These are phyloP conservation scores for Phytopythium cucurbitacearum DNA, from an alignment of 352 stramenopile species.

Conservation along the genomic window DNA sequence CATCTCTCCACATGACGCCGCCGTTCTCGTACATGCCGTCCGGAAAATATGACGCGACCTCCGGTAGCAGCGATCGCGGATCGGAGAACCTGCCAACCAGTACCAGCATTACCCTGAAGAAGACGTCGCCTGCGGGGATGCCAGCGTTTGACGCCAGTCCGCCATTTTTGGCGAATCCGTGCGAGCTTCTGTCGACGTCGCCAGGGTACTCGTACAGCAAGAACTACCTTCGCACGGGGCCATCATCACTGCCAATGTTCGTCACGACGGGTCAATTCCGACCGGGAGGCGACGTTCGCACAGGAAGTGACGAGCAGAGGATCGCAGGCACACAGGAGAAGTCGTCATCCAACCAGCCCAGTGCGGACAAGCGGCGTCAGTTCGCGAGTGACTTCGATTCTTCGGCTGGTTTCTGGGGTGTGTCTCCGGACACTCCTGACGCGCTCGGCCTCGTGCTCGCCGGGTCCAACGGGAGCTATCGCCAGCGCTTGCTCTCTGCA, in stretches of 20 bases:
- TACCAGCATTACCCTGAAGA: slow-evolving; percentile 3
- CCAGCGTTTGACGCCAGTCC: slow-evolving; percentile 43
- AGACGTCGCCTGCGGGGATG: slow-evolving; percentile 12
- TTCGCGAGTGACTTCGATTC: slow-evolving; percentile 69
- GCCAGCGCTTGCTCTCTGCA: slow-evolving; percentile 41
- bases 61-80: neutral
- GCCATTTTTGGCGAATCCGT: slow-evolving; percentile 62
- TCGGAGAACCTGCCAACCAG: neutral
- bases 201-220: slow-evolving; percentile 74
- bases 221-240: slow-evolving; percentile 43
- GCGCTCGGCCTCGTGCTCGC: slow-evolving; percentile 53
- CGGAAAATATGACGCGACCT: neutral
- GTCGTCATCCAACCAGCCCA: slow-evolving; percentile 3
- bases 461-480: slow-evolving; percentile 18
- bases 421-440: slow-evolving; percentile 65
- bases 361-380: slow-evolving; percentile 22
- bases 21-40: slow-evolving; percentile 21
- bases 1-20: slow-evolving; percentile 27
- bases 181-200: slow-evolving; percentile 65
- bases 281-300: slow-evolving; percentile 15
- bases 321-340: neutral
- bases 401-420: slow-evolving; percentile 48
- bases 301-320: neutral
- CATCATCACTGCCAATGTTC: slow-evolving; percentile 47
- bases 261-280: slow-evolving; percentile 53